These are phyloP conservation scores for Mucor saturninus DNA, from an alignment of 371 early-diverging fungal genomes.

Conservation along the genomic window DNA sequence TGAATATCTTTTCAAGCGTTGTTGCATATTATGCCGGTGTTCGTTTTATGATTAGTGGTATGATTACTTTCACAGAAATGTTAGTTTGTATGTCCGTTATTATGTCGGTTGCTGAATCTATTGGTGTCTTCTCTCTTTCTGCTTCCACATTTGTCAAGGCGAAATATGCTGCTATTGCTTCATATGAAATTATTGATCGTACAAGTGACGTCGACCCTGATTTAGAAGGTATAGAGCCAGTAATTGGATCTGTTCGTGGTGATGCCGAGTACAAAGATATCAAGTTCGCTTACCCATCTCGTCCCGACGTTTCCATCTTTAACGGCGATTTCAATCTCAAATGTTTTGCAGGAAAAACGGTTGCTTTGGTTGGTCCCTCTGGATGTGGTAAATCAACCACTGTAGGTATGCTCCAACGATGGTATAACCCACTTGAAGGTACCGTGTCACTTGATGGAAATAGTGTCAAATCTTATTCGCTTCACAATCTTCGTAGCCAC, in stretches of 20 bases:
- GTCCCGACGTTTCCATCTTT: constrained; percentile 79
- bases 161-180: constrained; percentile 76
- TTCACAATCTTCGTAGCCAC: constrained; percentile 67
- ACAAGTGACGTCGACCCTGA: constrained; percentile 71
- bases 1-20: constrained; percentile 61
- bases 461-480: constrained; percentile 65
- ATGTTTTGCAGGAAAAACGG: constrained; percentile 74
- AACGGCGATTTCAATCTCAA: constrained; percentile 70
- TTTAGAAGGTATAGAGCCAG: constrained; percentile 57
- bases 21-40: constrained; percentile 62
- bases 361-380: constrained; percentile 85
- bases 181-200: constrained; percentile 76
- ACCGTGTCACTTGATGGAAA: constrained; percentile 63
- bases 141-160: constrained; percentile 73
- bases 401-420: constrained; percentile 82
- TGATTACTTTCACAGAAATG: constrained; percentile 43
- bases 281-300: constrained; percentile 84
- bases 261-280: constrained; percentile 60
- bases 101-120: constrained; percentile 70
- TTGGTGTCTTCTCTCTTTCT: constrained; percentile 60
- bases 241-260: constrained; percentile 45
- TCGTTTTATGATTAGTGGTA: constrained; percentile 40
- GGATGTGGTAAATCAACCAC: constrained; percentile 90
- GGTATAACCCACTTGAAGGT: constrained; percentile 80
- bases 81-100: constrained; percentile 68